These are phyloP conservation scores for Botryotinia narcissicola DNA, from an alignment of 2,329 filamentous ascomycete species.

Conservation along the genomic window DNA sequence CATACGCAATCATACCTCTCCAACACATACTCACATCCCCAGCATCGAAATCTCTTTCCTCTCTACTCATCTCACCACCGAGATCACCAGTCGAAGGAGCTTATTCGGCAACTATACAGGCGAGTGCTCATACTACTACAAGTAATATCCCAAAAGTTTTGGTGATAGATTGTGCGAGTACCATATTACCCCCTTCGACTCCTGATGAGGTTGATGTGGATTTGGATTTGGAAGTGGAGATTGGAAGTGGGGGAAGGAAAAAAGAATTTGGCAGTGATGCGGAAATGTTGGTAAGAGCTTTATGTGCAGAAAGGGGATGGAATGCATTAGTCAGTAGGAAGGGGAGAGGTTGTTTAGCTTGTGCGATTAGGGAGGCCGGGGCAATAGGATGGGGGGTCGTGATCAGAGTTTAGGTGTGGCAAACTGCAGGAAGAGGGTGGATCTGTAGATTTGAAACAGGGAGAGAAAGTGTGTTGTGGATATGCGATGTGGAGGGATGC, in stretches of 20 bases:
- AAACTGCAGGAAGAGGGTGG: background rate
- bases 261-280: constrained; percentile 53
- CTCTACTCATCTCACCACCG: constrained; percentile 35
- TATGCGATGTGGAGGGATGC: background rate
- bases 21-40: constrained; percentile 49
- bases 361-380: constrained; percentile 71
- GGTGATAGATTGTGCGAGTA: constrained; percentile 58
- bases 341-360: constrained; percentile 67
- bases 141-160: constrained; percentile 46
- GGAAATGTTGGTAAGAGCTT: constrained; percentile 68
- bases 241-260: background rate
- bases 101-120: constrained; percentile 26
- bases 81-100: constrained; percentile 26
- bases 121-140: constrained; percentile 39
- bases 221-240: background rate
- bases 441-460: background rate
- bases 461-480: background rate
- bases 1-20: constrained; percentile 58
- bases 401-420: constrained; percentile 23
- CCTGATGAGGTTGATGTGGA: background rate
- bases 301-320: constrained; percentile 72
- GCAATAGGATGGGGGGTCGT: constrained; percentile 57
- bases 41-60: constrained; percentile 23
- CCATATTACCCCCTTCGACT: constrained; percentile 30
- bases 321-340: constrained; percentile 69